phyloP scores from a whole-genome alignment of 257 asterid species.

The Haberlea rhodopensis region DNA sequence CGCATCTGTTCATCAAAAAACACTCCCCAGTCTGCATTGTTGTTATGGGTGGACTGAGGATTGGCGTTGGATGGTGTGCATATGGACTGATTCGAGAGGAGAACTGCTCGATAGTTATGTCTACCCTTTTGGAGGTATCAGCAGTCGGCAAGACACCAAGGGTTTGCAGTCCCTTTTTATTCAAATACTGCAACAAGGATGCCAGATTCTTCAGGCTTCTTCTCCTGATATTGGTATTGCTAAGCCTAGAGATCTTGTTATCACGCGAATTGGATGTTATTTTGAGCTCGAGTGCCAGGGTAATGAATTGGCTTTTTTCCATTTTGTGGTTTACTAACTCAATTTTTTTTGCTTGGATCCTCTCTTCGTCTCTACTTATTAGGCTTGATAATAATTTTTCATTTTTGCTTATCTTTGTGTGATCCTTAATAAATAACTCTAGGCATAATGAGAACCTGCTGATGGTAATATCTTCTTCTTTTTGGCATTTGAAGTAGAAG shows the following conservation, averaged over 20 bases:
- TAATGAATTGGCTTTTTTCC: constrained; percentile 25
- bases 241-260: constrained; percentile 91
- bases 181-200: constrained; percentile 94
- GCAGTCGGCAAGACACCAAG: constrained; percentile 98
- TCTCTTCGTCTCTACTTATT: not conserved
- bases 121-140: constrained; percentile 95
- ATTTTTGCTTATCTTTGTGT: constrained; percentile 2
- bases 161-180: constrained; percentile 94
- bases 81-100: constrained; percentile 99
- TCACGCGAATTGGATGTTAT: constrained; percentile 90
- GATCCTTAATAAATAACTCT: not conserved
- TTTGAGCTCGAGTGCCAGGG: constrained; percentile 99
- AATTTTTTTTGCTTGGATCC: constrained; percentile 10
- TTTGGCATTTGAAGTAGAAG: constrained; percentile 1
- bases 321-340: constrained; percentile 6
- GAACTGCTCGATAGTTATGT: constrained; percentile 89
- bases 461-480: constrained; percentile 2
- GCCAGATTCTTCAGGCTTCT: constrained; percentile 94
- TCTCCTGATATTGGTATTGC: constrained; percentile 62
- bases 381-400: constrained; percentile 8
- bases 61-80: constrained; percentile 98
- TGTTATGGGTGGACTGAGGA: constrained; percentile 99
- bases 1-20: constrained; percentile 66
- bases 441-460: constrained; percentile 7
- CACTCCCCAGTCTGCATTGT: constrained; percentile 88